Evolutionary conservation across 345 rosid genomes (phyloP).

Genomic region (thale cress (Arabidopsis thaliana)): TAIR10.1 NC_003070.9:5595001-5595500

Average conservation of each 20-base stretch:
- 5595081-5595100: constrained; percentile 93
- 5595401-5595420: neutral
- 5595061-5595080: constrained; percentile 63
- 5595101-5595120: constrained; percentile 93
- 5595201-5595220: neutral
- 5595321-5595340: neutral
- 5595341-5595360: neutral
- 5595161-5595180: neutral
- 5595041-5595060: constrained; percentile 13
- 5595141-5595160: neutral
- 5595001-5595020: neutral
- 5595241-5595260: neutral
- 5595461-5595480: neutral
- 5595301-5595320: neutral
- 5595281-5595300: neutral
- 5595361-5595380: constrained; percentile 2
- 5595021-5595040: neutral
- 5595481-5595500: constrained; percentile 1
- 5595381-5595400: neutral
- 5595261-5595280: neutral
- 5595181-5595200: neutral
- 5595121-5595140: constrained; percentile 81
- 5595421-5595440: neutral
- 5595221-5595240: constrained; percentile 2
- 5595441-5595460: neutral